Evolutionary conservation across 805 yeast species (phyloP), one percentile per base, ranked within the genome.

Genomic region (Kodamaea lidongshanica): DNA sequence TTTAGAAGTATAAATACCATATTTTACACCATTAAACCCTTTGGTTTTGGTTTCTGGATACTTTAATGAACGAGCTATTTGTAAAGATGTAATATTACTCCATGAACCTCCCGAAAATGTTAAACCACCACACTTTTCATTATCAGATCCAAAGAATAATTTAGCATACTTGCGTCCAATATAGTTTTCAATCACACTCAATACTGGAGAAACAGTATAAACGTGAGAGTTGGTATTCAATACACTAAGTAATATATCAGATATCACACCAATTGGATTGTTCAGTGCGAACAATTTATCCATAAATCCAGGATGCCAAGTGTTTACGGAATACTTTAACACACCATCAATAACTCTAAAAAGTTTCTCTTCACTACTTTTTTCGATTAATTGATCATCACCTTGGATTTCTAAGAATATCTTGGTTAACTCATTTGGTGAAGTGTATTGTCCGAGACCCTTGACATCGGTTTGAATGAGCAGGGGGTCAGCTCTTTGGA

Each of bases 101-200:
- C 87, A 84, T 4, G 89, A 79, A 0, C 95, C 95, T 12, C 95
- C 95, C 12, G 86, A 71, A 50, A 84, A 81, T 0, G 95, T 85
- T 41, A 85, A 58, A 0, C 95, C 95, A 15, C 94, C 95, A 25
- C 88, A 72, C 18, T 62, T 58, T 3, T 58, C 58, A 5, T 69
- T 70, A 14, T 42, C 41, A 20, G 48, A 32, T 11, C 36, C 44
- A 44, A 68, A 81, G 54, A 80, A 83, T 45, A 78, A 39, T 25
- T 55, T 48, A 4, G 94, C 94, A 47, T 85, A 85, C 32, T 75
- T 71, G 25, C 65, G 69, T 9, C 79, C 75, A 18, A 80, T 76
- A 35, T 64, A 67, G 54, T 79, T 79, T 49, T 84, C 95, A 32
- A 85, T 73, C 10, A 81, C 67, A 0, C 89, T 75, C 27, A 85